Conservation (phyloP, 2,329 filamentous ascomycete species). For the Penicillium brasilianum region DNA sequence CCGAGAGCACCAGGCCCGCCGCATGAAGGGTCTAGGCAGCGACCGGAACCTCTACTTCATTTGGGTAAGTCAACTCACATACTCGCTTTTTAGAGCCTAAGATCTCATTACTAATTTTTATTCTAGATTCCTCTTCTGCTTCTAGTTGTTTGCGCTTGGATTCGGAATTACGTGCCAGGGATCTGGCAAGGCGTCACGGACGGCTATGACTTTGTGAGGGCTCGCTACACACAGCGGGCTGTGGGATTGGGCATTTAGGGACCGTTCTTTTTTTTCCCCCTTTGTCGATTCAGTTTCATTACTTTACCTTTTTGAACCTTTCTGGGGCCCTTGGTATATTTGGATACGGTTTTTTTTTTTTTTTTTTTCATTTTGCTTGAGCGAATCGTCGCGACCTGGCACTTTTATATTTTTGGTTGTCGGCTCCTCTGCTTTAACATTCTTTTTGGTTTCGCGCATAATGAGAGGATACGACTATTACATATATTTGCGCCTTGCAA, state of each 20-base stretch:
- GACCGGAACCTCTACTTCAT: slow-evolving; percentile 60
- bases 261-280: slow-evolving; percentile 18
- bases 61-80: slow-evolving; percentile 51
- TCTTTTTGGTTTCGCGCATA: slow-evolving; percentile 34
- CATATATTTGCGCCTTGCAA: slow-evolving; percentile 32
- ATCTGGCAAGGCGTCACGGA: slow-evolving; percentile 47
- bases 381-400: slow-evolving; percentile 22
- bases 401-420: slow-evolving; percentile 15
- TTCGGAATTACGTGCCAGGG: slow-evolving; percentile 50
- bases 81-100: background rate
- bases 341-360: slow-evolving; percentile 21
- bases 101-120: slow-evolving; percentile 27
- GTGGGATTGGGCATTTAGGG: slow-evolving; percentile 39
- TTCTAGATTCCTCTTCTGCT: slow-evolving; percentile 53
- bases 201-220: slow-evolving; percentile 46
- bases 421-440: slow-evolving; percentile 21
- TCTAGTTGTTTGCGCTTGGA: slow-evolving; percentile 52
- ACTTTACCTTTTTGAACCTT: slow-evolving; percentile 14
- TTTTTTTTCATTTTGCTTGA: slow-evolving; percentile 18
- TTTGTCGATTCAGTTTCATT: slow-evolving; percentile 21
- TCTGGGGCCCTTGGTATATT: slow-evolving; percentile 17
- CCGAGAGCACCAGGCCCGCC: slow-evolving; percentile 51
- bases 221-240: slow-evolving; percentile 41
- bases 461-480: slow-evolving; percentile 42
- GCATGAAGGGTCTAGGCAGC: slow-evolving; percentile 55